These are phyloP conservation scores for Pelargonium nanum DNA, from an alignment of 345 rosid genomes.

Conservation along the genomic window DNA sequence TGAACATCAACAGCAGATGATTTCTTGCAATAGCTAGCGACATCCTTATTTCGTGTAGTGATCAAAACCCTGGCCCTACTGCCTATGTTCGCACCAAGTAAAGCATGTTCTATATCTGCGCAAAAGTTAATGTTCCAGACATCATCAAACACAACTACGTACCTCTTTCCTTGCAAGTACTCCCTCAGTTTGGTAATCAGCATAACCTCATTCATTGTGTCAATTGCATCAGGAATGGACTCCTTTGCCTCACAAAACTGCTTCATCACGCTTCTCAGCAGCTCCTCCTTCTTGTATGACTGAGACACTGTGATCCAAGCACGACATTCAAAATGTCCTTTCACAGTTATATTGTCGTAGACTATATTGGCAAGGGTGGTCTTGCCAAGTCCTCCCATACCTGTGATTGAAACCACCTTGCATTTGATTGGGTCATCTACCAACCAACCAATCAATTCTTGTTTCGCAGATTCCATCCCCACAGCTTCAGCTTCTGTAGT, in stretches of 20 bases:
- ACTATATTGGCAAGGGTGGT: slow-evolving; percentile 12
- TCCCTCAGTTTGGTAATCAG: slow-evolving; percentile 7
- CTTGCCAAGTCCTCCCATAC: slow-evolving; percentile 14
- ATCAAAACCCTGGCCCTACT: slow-evolving; percentile 9
- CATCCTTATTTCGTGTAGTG: slow-evolving; percentile 8
- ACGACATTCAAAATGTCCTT: slow-evolving; percentile 3
- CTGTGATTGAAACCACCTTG: background rate
- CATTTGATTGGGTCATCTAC: background rate
- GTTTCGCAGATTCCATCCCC: slow-evolving; percentile 5
- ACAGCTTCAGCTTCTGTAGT: slow-evolving; percentile 12
- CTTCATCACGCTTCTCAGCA: background rate
- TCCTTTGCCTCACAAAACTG: background rate
- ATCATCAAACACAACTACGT: slow-evolving; percentile 14
- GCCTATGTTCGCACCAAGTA: slow-evolving; percentile 7
- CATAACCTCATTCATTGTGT: background rate
- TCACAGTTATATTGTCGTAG: background rate
- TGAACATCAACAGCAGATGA: background rate
- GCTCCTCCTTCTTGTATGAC: slow-evolving; percentile 1
- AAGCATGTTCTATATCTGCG: slow-evolving; percentile 11
- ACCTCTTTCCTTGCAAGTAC: slow-evolving; percentile 8
- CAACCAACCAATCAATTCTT: background rate
- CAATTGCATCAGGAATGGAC: background rate
- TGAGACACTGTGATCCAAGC: slow-evolving; percentile 15
- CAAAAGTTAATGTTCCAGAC: slow-evolving; percentile 12
- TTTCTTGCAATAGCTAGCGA: background rate